Percentiles rank a stretch among this genome's conserved stretches.
Conservation (phyloP, 2,329 filamentous ascomycete genomes). For the Fusarium beomiforme region DNA sequence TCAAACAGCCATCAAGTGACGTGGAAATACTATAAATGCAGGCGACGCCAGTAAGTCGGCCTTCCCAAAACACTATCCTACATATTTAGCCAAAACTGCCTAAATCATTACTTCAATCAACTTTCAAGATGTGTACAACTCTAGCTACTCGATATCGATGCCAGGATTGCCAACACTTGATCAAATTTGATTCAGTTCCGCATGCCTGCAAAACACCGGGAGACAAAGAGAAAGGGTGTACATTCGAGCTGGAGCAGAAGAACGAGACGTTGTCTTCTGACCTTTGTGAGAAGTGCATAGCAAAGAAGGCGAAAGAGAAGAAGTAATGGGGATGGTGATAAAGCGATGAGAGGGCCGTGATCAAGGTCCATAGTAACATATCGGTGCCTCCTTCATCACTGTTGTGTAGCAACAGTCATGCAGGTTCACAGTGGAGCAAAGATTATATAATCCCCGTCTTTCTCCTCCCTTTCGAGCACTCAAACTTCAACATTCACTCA, state of each 20-base stretch:
- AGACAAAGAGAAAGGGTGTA: not conserved
- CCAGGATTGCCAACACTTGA: not conserved
- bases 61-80: too few species aligned
- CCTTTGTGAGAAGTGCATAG: not conserved
- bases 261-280: not conserved
- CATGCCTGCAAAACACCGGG: not conserved
- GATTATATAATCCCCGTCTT: too few species aligned
- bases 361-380: too few species aligned
- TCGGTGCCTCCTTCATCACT: too few species aligned
- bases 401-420: too few species aligned
- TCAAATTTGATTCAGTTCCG: not conserved
- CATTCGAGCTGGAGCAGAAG: not conserved
- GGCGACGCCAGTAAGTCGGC: too few species aligned
- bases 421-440: too few species aligned
- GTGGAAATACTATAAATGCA: too few species aligned
- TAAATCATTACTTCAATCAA: not conserved
- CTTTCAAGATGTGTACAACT: not conserved
- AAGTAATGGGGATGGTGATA: not conserved
- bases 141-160: not conserved
- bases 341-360: accelerated
- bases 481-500: too few species aligned
- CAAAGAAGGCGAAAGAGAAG: not conserved
- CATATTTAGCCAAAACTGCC: not conserved
- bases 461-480: too few species aligned
- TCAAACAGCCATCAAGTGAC: too few species aligned